A percentile compares a stretch with the other conserved stretches of the same genome.
Conservation (phyloP, 257 asterid genomes). For the Paraleonurus japonicus region DNA sequence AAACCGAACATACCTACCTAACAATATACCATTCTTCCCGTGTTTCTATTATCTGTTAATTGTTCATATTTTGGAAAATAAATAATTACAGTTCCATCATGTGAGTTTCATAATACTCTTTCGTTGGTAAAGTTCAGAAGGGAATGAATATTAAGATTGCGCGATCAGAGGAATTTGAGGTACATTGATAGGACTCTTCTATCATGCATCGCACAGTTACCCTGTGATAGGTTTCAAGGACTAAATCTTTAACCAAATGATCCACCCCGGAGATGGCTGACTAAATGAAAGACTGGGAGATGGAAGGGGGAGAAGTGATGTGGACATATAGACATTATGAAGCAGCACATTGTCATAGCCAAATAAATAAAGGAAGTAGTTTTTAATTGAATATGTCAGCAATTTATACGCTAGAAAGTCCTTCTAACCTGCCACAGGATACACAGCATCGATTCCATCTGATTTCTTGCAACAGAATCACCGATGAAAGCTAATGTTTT, state of each 20-base stretch:
- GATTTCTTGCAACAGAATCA: conserved; percentile 97
- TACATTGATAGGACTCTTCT: neutral
- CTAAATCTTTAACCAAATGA: neutral
- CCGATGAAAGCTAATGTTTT: conserved; percentile 94
- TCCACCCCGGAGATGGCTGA: neutral
- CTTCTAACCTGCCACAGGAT: conserved; percentile 85
- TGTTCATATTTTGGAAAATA: neutral
- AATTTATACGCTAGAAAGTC: conserved; percentile 7
- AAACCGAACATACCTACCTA: neutral
- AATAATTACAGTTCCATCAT: neutral
- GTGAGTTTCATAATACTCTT: neutral
- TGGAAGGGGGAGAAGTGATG: no score
- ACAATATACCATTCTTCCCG: neutral
- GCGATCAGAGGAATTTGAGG: neutral
- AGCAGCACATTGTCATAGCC: neutral
- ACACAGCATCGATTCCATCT: conserved; percentile 93
- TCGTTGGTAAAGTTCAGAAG: neutral
- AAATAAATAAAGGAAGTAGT: neutral
- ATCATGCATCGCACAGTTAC: neutral
- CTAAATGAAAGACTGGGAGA: no score
- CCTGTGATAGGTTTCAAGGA: neutral
- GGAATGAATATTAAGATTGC: neutral
- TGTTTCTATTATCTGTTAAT: neutral
- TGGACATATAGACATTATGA: neutral
- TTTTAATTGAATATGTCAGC: conserved; percentile 4